Conservation (phyloP, 345 rosid species). For the Microthlaspi erraticum region DNA sequence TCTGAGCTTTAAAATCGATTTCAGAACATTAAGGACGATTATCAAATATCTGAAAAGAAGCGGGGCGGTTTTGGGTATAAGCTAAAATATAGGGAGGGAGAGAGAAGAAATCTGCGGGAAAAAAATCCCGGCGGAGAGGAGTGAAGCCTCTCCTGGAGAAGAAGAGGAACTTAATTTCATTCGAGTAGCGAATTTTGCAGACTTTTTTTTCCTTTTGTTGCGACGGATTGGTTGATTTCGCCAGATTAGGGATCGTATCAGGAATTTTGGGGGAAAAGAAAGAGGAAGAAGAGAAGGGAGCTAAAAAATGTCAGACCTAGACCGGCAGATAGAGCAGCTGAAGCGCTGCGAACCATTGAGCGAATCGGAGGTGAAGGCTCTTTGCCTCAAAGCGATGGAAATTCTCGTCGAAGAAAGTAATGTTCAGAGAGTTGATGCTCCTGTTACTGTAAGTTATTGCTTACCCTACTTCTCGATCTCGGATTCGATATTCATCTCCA, state of each 20-base stretch:
- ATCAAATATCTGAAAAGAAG: neutral
- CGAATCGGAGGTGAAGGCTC: constrained; percentile 95
- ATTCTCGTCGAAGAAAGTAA: constrained; percentile 97
- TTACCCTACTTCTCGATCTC: constrained; percentile 35
- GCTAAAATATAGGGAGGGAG: constrained; percentile 21
- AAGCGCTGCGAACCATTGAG: constrained; percentile 94
- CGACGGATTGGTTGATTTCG: neutral
- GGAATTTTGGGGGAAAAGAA: neutral
- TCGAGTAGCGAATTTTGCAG: constrained; percentile 15
- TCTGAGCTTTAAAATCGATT: neutral
- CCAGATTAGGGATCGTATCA: constrained; percentile 2
- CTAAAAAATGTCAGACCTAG: constrained; percentile 89
- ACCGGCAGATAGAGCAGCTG: constrained; percentile 92
- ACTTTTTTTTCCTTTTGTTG: neutral
- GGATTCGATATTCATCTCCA: constrained; percentile 4
- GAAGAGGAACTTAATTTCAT: constrained; percentile 25
- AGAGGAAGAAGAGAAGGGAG: neutral
- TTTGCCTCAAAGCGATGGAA: constrained; percentile 96
- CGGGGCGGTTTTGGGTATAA: constrained; percentile 16
- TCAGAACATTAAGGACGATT: constrained; percentile 5
- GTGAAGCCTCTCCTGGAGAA: constrained; percentile 41
- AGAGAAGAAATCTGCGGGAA: constrained; percentile 1
- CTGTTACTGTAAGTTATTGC: constrained; percentile 73
- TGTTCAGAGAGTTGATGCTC: constrained; percentile 96
- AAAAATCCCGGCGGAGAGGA: constrained; percentile 32